Conservation (phyloP, 345 rosid genomes). For the Rhodomyrtus tomentosa region DNA sequence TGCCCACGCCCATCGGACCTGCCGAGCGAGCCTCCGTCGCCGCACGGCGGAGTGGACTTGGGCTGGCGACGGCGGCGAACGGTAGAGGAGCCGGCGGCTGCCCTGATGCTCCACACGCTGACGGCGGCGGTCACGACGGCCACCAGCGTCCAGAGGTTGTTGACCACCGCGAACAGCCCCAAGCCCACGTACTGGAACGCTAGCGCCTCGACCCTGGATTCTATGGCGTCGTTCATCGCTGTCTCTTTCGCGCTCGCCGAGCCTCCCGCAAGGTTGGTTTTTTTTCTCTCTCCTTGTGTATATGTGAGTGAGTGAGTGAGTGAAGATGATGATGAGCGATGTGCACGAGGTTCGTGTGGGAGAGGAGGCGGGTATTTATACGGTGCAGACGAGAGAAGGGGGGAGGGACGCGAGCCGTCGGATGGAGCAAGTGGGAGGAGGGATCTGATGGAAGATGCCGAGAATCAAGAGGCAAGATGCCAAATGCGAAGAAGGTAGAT, state of each 20-base stretch:
- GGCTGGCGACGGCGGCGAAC: not conserved
- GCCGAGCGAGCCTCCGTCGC: too few species aligned
- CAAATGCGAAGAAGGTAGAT: not conserved
- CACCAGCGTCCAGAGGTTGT: conserved; percentile 61
- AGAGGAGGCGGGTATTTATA: not conserved
- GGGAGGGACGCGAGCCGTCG: conserved; percentile 7
- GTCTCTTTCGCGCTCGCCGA: not conserved
- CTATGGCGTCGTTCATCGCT: conserved; percentile 2
- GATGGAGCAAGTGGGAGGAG: conserved; percentile 7
- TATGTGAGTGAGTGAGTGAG: not conserved
- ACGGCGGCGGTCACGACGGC: conserved; percentile 61
- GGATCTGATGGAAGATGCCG: conserved; percentile 35
- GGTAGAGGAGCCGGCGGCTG: conserved; percentile 2
- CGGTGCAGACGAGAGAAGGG: not conserved
- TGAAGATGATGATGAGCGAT: not conserved
- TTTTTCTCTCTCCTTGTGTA: too few species aligned
- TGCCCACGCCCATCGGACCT: not conserved
- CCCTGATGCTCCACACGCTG: conserved; percentile 58
- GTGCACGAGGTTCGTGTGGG: not conserved
- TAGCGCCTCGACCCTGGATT: conserved; percentile 37
- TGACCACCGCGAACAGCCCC: conserved; percentile 30
- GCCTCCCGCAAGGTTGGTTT: not conserved
- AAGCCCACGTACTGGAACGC: conserved; percentile 32
- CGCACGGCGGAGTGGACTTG: not conserved
- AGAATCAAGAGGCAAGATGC: conserved; percentile 58